Conservation (phyloP, 2,329 filamentous ascomycete species). For the Aspergillus thermomutatus region DNA sequence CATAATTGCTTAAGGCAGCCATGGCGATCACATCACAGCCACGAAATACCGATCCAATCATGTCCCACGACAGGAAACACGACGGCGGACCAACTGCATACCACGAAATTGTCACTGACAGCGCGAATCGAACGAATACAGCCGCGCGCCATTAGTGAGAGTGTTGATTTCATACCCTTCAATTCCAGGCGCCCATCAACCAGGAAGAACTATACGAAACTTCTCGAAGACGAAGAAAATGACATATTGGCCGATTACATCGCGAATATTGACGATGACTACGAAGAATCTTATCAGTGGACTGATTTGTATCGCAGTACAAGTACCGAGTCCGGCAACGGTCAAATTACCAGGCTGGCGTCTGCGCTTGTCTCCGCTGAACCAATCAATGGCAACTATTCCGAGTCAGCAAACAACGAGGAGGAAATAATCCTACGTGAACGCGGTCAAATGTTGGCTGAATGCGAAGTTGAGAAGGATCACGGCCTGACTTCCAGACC, state of each 20-base stretch:
- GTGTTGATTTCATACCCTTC: neutral
- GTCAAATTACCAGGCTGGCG: neutral
- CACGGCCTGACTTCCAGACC: neutral
- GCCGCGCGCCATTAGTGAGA: neutral
- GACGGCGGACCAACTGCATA: neutral
- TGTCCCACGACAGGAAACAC: neutral
- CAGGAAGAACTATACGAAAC: constrained; percentile 11
- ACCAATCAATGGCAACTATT: neutral
- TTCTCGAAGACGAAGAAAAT: constrained; percentile 49
- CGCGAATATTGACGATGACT: constrained; percentile 35
- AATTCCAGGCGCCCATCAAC: neutral
- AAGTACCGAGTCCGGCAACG: constrained; percentile 32
- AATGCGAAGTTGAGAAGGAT: neutral
- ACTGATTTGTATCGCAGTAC: constrained; percentile 21
- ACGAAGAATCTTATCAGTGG: constrained; percentile 15
- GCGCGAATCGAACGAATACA: neutral
- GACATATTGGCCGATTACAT: constrained; percentile 39
- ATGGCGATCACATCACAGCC: neutral
- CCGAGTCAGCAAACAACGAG: neutral
- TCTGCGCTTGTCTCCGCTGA: neutral
- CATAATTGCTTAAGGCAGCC: neutral
- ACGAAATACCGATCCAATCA: neutral
- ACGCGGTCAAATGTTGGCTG: neutral
- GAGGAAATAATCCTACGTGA: neutral
- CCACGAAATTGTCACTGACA: neutral